Evolutionary conservation across 805 yeast genomes (phyloP), one percentile per base, ranked within the genome.

Genomic region (Hanseniaspora taiwanica): DNA sequence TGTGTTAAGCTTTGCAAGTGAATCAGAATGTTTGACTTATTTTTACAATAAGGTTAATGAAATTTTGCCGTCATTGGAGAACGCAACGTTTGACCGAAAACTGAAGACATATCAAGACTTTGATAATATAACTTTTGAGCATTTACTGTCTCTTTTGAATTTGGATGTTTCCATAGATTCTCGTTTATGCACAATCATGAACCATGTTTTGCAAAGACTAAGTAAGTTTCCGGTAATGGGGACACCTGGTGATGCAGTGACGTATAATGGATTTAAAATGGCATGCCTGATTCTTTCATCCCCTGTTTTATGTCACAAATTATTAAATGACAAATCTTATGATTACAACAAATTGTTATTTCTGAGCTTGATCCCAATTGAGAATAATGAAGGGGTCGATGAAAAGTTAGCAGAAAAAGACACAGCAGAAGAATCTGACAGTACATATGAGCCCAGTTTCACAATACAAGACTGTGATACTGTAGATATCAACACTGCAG

Each of bases 391-490:
- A 5, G 29, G n/a, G n/a, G n/a, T n/a, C 5, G n/a, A 25, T 25
- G 29, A 25, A 7, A 25, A 25, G 10, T 25, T 14, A 5, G 10
- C 9, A n/a, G n/a, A n/a, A n/a, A n/a, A n/a, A n/a, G n/a, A n/a
- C n/a, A n/a, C n/a, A n/a, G n/a, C n/a, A n/a, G 25, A 23, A 7
- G 9, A 23, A 10, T 23, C 10, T 16, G 18, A 29, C 16, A 7
- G 18, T 29, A 46, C 42, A 1, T 48, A 44, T 20, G 42, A 49
- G 5, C 37, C 48, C 9, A 35, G 39, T 4, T 42, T 44, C 13
- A 43, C 45, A n/a, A 29, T 75, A 4, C 59, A 63, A 40, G 52
- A 57, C 1, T 68, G 62, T 47, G 78, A 74, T 51, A 61, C 58
- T 2, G 51, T 70, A 10, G 66, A 68, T n/a, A 37, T 68, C 1